phyloP scores from a whole-genome alignment of 352 stramenopile species.

The Globisporangium megalacanthum region DNA sequence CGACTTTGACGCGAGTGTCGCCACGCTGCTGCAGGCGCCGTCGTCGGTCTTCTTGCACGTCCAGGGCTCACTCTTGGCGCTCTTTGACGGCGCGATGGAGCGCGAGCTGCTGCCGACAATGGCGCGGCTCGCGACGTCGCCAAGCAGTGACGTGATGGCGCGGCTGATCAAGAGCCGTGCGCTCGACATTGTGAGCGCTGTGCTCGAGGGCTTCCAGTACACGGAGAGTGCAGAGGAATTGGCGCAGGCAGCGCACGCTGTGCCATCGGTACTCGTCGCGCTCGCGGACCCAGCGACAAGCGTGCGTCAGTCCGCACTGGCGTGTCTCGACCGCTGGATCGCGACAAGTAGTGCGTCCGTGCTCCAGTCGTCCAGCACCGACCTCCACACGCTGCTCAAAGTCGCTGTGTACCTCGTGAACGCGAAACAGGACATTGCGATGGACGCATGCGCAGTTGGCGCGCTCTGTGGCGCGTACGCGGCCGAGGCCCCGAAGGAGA shows the following conservation, averaged over 20 bases:
- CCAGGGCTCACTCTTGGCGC: slow-evolving; percentile 39
- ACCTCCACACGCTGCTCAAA: slow-evolving; percentile 29
- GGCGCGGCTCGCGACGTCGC: slow-evolving; percentile 37
- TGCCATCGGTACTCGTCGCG: slow-evolving; percentile 68
- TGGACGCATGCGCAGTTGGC: slow-evolving; percentile 56
- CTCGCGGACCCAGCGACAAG: slow-evolving; percentile 37
- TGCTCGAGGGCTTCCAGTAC: slow-evolving; percentile 47
- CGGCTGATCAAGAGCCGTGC: slow-evolving; percentile 54
- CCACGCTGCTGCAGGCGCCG: slow-evolving; percentile 57
- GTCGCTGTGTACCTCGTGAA: slow-evolving; percentile 42
- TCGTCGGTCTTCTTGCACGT: slow-evolving; percentile 55
- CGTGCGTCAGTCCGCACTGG: slow-evolving; percentile 56
- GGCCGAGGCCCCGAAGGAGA: slow-evolving; percentile 17
- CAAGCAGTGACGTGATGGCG: slow-evolving; percentile 26
- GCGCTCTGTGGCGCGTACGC: slow-evolving; percentile 47
- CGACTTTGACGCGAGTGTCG: slow-evolving; percentile 61
- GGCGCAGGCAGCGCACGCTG: slow-evolving; percentile 32
- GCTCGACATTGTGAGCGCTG: slow-evolving; percentile 60
- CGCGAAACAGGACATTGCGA: slow-evolving; percentile 68
- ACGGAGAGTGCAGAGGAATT: slow-evolving; percentile 33
- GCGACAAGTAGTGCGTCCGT: slow-evolving; percentile 21
- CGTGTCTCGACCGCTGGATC: slow-evolving; percentile 56
- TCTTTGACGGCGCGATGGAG: slow-evolving; percentile 52
- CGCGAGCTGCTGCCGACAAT: slow-evolving; percentile 58
- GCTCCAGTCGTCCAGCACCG: slow-evolving; percentile 13